Conservation (phyloP, 768 basidiomycete species). For the Tephrocybe rancida region DNA sequence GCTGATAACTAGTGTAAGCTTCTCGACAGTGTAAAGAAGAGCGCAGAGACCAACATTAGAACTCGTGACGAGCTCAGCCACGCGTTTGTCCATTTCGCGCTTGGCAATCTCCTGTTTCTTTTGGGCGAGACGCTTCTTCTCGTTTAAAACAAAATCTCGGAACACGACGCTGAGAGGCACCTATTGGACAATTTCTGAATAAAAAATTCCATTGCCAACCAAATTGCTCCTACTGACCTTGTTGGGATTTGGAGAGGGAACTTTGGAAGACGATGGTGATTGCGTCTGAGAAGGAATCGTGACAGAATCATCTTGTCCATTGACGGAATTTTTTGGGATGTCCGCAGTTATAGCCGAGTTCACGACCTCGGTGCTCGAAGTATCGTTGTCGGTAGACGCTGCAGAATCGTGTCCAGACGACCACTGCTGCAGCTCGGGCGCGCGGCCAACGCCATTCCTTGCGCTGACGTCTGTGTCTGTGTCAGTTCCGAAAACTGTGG, state of each 20-base stretch:
- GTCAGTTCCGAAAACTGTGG: too few relatives aligned
- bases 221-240: conserved; percentile 52
- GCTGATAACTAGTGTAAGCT: conserved; percentile 43
- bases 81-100: conserved; percentile 92
- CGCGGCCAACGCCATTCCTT: conserved; percentile 84
- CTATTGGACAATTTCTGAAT: conserved; percentile 31
- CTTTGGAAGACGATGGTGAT: conserved; percentile 51
- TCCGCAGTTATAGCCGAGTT: conserved; percentile 30
- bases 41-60: conserved; percentile 79
- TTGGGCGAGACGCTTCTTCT: conserved; percentile 87
- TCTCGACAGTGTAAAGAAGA: neutral
- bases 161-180: conserved; percentile 81
- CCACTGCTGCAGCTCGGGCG: conserved; percentile 88
- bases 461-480: too few relatives aligned
- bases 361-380: conserved; percentile 32
- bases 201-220: neutral
- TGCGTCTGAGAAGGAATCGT: conserved; percentile 41
- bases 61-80: conserved; percentile 90
- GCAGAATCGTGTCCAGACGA: conserved; percentile 88
- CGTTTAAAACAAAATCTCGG: conserved; percentile 90
- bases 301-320: conserved; percentile 78
- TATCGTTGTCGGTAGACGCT: too few relatives aligned
- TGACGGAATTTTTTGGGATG: conserved; percentile 73
- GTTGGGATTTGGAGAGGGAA: conserved; percentile 68
- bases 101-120: conserved; percentile 89